Base-by-base conservation (phyloP, 441 rosid genomes). In the Pelargonium australe region DNA sequence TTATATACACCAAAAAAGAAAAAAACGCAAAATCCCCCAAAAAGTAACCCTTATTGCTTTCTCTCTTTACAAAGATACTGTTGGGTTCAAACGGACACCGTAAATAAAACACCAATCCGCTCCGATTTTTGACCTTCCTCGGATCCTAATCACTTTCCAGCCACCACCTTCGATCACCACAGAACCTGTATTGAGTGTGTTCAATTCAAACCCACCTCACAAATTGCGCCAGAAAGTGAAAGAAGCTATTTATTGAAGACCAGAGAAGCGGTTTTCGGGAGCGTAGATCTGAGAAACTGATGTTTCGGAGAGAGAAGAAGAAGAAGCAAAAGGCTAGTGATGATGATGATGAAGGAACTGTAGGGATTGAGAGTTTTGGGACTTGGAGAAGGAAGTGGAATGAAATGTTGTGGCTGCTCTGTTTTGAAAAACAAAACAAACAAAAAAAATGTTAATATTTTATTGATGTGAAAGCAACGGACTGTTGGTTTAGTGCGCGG, bases 1-100 rank as follows among this genome's bases (percentile, higher is more conserved):
- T 80, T 79, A 68, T 65, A 6, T 53, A 72, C 70, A 74, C 47
- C 37, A 7, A 51, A 64, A 49, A 74, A 71, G 37, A 68, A 69
- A 70, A 70, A 25, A 19, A 74, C 3, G 61, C 61, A 55, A 55
- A 55, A 55, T 70, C 79, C 68, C 73, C 75, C 77, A 69, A 69
- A 63, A 72, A 64, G 66, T 31, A 55, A 16, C 61, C 61, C 61
- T 55, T 55, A 55, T 55, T 55, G 61, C 61, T 55, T 55, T 55
- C 61, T 55, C 61, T 55, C 25, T 55, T 55, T 55, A 55, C 61
- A 55, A 16, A 55, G 61, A 55, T 55, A 55, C 61, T 55, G 61
- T 55, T 55, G 20, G 61, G 61, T 55, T 55, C 61, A 55, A 55
- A 55, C 61, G 61, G 61, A 55, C 61, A 16, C 61, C 61, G 61